phyloP scores from a whole-genome alignment of 352 stramenopile genomes.

The Lagenidium giganteum region DNA sequence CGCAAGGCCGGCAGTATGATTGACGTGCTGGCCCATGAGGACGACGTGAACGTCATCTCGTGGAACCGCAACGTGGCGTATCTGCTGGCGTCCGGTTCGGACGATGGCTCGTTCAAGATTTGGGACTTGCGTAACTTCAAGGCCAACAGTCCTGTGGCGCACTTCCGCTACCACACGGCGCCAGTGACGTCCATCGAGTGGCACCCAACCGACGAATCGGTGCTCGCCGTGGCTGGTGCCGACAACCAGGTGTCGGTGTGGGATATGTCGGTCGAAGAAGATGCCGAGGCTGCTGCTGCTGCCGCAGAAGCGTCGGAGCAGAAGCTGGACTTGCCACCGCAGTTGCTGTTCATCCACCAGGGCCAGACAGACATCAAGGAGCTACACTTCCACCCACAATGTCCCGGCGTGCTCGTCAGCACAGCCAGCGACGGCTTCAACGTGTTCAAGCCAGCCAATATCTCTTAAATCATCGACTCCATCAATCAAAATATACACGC shows the following conservation, averaged over 20 bases:
- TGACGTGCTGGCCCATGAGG: constrained; percentile 88
- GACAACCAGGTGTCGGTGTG: constrained; percentile 98
- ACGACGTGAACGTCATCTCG: constrained; percentile 99
- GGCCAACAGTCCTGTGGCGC: constrained; percentile 83
- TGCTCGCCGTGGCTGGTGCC: constrained; percentile 91
- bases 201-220: constrained; percentile 98
- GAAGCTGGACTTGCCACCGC: constrained; percentile 92
- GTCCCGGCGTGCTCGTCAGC: constrained; percentile 95
- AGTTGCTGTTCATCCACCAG: constrained; percentile 99
- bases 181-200: constrained; percentile 98
- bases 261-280: constrained; percentile 99
- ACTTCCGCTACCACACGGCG: constrained; percentile 94
- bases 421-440: constrained; percentile 97
- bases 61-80: constrained; percentile 99
- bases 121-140: constrained; percentile 97
- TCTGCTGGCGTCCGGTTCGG: constrained; percentile 95
- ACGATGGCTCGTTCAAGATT: constrained; percentile 97
- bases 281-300: constrained; percentile 70
- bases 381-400: constrained; percentile 99
- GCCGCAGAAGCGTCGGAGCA: constrained; percentile 33
- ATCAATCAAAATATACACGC: no score
- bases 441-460: constrained; percentile 96
- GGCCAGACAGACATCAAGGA: constrained; percentile 99
- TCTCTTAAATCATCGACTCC: constrained; percentile 84
- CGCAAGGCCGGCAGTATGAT: constrained; percentile 93